phyloP scores from a whole-genome alignment of 2,329 filamentous ascomycete genomes.

The Nemania sp. region DNA sequence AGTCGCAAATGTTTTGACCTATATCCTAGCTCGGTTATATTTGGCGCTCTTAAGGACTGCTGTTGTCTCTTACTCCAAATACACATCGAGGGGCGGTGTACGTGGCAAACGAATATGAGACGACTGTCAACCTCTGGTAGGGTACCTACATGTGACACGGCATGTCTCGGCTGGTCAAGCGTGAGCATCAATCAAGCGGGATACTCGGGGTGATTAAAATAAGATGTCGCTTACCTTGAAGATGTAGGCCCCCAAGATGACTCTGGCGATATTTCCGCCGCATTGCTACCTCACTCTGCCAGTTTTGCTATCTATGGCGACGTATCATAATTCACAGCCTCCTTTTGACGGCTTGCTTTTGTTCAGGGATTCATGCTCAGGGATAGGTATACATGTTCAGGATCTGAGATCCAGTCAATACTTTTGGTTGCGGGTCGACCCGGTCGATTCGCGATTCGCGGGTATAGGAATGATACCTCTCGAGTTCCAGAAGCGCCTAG shows the following conservation, averaged over 20 bases:
- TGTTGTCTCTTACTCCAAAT: not conserved
- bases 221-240: not conserved
- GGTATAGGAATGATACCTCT: not conserved
- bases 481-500: not conserved
- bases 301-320: not conserved
- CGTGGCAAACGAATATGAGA: not conserved
- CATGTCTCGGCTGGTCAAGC: not conserved
- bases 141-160: not conserved
- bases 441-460: not conserved
- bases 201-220: too few species aligned
- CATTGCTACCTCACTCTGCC: not conserved
- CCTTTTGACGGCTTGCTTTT: too few species aligned
- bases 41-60: not conserved
- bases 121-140: not conserved
- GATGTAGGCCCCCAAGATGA: not conserved
- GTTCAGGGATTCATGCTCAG: not conserved
- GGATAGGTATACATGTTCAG: not conserved
- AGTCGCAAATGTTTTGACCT: not conserved
- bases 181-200: not conserved
- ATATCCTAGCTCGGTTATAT: not conserved
- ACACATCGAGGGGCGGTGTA: not conserved
- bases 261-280: not conserved
- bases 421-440: not conserved
- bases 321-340: too few species aligned
- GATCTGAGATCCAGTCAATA: not conserved